Base-by-base conservation (phyloP, 2,329 filamentous ascomycete species). In the Colletotrichum spinosum region DNA sequence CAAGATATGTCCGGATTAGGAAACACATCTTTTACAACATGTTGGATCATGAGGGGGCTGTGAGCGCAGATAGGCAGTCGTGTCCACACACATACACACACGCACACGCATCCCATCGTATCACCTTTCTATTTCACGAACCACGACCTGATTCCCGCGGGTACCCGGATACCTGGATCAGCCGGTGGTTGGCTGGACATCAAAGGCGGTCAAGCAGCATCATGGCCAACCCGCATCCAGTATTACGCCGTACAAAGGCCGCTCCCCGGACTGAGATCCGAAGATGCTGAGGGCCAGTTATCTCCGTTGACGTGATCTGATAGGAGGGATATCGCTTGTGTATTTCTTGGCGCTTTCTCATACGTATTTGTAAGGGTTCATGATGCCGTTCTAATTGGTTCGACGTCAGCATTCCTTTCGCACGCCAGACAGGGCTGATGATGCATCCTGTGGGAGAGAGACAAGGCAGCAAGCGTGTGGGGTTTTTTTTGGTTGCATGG, bases 321-420 rank as follows among this genome's bases (percentile, higher is more conserved):
- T 57, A 46, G 51, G 25, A 25, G 44, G 57, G 46, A 46, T 53
- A 53, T 44, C 58, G 48, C 25, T 25, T 25, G 25, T 25, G 25
- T 25, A 25, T 65, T 48, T 44, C 45, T 64, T 54, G 55, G 55
- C 61, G 59, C 46, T 62, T 59, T 41, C 57, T 74, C 79, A 90
- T 70, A 98, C 91, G 78, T 97, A 98, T 81, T 98, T 98, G 84
- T 98, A 98, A 1, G 95, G 95, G 80, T 97, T 98, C 93, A 98
- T 97, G 79, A 98, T 98, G 52, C 94, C 94, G 71, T 97, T 97
- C 93, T 97, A 72, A 65, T 67, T 65, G 60, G 58, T 39, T 37
- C 54, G 34, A 54, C 35, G 64, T 67, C 60, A 67, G 64, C 64
- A 54, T 60, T 67, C 54, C 60, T 67, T 67, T 54, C 25, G 56